phyloP scores from a whole-genome alignment of 2,329 filamentous ascomycete species.

The Penicillium sp. region DNA sequence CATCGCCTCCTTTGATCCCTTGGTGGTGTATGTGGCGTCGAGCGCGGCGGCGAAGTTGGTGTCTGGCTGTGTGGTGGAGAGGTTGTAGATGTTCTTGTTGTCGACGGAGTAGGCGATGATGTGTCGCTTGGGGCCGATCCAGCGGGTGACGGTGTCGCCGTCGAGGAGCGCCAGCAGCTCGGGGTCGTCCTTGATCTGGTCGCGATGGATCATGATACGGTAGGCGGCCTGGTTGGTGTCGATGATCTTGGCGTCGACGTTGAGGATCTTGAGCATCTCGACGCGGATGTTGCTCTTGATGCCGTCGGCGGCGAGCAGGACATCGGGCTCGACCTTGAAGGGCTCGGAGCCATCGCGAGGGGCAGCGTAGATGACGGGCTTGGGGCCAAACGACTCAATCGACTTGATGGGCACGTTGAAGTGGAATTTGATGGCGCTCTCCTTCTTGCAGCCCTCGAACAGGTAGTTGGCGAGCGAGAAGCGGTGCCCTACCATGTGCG shows the following conservation, averaged over 20 bases:
- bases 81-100: conserved; percentile 62
- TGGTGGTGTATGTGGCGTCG: conserved; percentile 61
- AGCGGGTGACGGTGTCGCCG: conserved; percentile 55
- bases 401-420: conserved; percentile 57
- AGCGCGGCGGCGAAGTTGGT: conserved; percentile 56
- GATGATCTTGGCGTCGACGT: conserved; percentile 37
- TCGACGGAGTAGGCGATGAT: conserved; percentile 65
- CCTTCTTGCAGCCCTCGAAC: conserved; percentile 64
- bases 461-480: conserved; percentile 66
- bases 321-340: conserved; percentile 48
- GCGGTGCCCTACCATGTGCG: conserved; percentile 77
- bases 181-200: conserved; percentile 44
- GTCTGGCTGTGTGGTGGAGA: conserved; percentile 61
- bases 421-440: conserved; percentile 64
- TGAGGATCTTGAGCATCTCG: conserved; percentile 38
- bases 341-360: conserved; percentile 52
- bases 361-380: conserved; percentile 57
- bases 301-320: conserved; percentile 53
- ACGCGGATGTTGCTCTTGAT: conserved; percentile 49
- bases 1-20: conserved; percentile 59
- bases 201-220: conserved; percentile 50
- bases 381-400: conserved; percentile 57
- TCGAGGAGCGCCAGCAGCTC: conserved; percentile 56
- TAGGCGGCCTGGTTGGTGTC: conserved; percentile 54
- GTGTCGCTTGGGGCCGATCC: conserved; percentile 64